Evolutionary conservation across 345 rosid species (phyloP).

Genomic region (Mercurialis annua): DNA sequence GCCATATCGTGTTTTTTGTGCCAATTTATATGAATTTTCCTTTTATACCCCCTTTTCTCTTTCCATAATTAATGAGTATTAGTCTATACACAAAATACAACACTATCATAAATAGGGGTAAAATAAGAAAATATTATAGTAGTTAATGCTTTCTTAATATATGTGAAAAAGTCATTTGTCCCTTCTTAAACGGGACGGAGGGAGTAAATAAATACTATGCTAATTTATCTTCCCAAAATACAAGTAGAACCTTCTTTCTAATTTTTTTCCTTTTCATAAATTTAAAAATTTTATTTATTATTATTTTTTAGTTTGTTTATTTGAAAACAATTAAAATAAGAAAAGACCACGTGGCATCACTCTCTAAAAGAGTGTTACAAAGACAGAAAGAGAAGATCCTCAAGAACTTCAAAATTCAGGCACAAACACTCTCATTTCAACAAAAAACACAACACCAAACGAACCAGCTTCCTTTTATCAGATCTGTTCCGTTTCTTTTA

Average conservation of each 20-base stretch:
- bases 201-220: too few species aligned
- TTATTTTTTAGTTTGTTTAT: neutral
- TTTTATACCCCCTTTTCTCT: too few species aligned
- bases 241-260: conserved; percentile 26
- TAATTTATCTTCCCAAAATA: neutral
- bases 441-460: neutral
- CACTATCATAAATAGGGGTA: too few species aligned
- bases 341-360: conserved; percentile 19
- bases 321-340: neutral
- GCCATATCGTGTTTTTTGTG: too few species aligned
- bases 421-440: too few species aligned
- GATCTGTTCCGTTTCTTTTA: conserved; percentile 38
- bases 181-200: neutral
- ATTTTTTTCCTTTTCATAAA: neutral
- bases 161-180: neutral
- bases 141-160: conserved; percentile 11
- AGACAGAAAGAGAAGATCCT: neutral
- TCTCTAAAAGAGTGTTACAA: conserved; percentile 15
- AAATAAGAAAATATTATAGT: too few species aligned
- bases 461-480: conserved; percentile 25
- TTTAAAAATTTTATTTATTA: neutral
- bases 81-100: too few species aligned
- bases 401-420: too few species aligned
- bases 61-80: too few species aligned
- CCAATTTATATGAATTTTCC: too few species aligned